Evolutionary conservation across 306 rosid species (phyloP).

Genomic region (Rosa lucieae): DNA sequence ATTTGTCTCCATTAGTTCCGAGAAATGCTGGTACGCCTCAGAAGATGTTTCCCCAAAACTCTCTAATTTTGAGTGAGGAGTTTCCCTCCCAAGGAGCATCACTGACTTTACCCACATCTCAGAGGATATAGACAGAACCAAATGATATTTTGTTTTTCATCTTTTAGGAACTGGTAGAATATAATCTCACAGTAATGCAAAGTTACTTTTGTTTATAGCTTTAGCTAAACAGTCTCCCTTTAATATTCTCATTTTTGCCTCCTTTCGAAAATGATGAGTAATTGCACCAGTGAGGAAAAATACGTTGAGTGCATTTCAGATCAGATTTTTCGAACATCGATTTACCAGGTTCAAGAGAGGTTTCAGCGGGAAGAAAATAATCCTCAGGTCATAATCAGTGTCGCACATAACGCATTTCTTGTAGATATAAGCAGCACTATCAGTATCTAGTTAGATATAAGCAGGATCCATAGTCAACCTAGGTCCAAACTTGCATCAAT

Average conservation of each 20-base stretch:
- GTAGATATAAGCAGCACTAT: too few relatives aligned
- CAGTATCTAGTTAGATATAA: too few relatives aligned
- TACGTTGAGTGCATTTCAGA: not conserved
- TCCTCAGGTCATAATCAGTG: not conserved
- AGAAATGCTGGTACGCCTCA: slow-evolving; percentile 38
- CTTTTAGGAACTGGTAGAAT: slow-evolving; percentile 12
- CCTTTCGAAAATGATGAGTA: not conserved
- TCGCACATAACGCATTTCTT: not conserved
- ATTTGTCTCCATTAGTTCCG: slow-evolving; percentile 38
- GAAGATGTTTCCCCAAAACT: slow-evolving; percentile 47
- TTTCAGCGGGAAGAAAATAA: not conserved
- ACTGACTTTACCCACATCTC: slow-evolving; percentile 40
- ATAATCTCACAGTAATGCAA: not conserved
- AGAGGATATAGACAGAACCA: slow-evolving; percentile 33
- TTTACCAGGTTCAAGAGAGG: not conserved
- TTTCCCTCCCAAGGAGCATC: slow-evolving; percentile 49
- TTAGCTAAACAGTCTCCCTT: not conserved
- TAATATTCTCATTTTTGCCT: not conserved
- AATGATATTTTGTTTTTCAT: not conserved
- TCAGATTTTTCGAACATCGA: not conserved
- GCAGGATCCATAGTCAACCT: too few relatives aligned
- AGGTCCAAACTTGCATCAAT: too few relatives aligned
- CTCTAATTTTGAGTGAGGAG: slow-evolving; percentile 48
- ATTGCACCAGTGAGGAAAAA: not conserved
- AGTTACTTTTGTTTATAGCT: not conserved